Evolutionary conservation across 176 grass and related monocot species (phyloP), one percentile per base, ranked within the genome.

Genomic region (Rhynchospora breviuscula): DNA sequence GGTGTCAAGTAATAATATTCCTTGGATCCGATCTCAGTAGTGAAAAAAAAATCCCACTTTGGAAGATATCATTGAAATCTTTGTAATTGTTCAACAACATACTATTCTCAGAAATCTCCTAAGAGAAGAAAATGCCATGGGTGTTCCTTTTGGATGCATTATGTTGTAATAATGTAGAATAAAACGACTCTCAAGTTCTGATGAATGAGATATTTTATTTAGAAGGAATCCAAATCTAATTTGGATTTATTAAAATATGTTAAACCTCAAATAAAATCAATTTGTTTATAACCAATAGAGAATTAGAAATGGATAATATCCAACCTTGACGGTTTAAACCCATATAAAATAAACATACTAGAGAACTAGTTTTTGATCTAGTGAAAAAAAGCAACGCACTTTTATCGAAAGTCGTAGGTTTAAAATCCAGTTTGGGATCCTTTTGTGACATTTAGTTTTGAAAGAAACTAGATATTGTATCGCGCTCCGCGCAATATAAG

Each of bases 201-300:
- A 56, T 54, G 6, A 31, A 56, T 57, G 15, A 78, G 23, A 31
- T n/a, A 18, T 69, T 6, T 69, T 56, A 49, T 21, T 77, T 7
- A 0, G 23, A 56, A 48, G 2, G 1, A 15, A 26, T 77, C 49
- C 2, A 4, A 74, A 56, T 31, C 7, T 56, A 3, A 33, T 57
- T 77, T 77, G 73, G 73, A 77, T 77, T 33, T 17, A 56, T 77
- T 70, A 45, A n/a, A 46, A 70, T 43, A 44, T 33, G 13, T 65
- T 31, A 10, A 65, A 65, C 63, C 63, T 65, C 25, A 29, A 31
- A 26, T 10, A 29, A 2, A 13, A 3, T 10, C 23, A 65, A 40
- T 40, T 40, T 40, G 57, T 59, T 59, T 59, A 59, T 59, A 59
- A 59, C 0, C 6, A 6, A 29, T 65, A 31, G 62, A 29, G 10